Conservation (phyloP, 2,329 filamentous ascomycete species). For the Pseudopyrenochaeta lycopersici region DNA sequence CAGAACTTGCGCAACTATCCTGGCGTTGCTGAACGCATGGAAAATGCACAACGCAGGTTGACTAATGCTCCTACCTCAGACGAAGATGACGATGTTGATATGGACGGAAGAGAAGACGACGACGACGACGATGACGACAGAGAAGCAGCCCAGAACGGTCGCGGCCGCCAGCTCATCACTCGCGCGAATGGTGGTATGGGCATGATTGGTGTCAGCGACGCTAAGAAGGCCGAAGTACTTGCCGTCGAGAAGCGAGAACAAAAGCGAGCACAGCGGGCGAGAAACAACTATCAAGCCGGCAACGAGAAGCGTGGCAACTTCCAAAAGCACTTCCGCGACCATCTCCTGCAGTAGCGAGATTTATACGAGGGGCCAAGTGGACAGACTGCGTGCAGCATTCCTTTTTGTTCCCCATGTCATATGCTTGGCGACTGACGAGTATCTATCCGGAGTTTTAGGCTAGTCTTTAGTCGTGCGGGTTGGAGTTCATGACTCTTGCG, state of each 20-base stretch:
- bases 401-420: neutral
- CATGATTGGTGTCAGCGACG: slow-evolving; percentile 79
- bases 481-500: no score
- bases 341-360: slow-evolving; percentile 57
- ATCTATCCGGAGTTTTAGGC: neutral
- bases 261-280: slow-evolving; percentile 69
- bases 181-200: slow-evolving; percentile 78
- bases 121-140: slow-evolving; percentile 17
- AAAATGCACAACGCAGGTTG: slow-evolving; percentile 72
- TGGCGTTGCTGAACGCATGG: slow-evolving; percentile 76
- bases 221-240: slow-evolving; percentile 74
- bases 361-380: neutral
- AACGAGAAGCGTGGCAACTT: slow-evolving; percentile 78
- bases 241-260: slow-evolving; percentile 74
- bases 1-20: slow-evolving; percentile 92
- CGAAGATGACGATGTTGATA: slow-evolving; percentile 49
- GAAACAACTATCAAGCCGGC: slow-evolving; percentile 69
- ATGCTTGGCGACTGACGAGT: neutral
- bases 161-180: slow-evolving; percentile 58
- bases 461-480: neutral
- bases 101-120: slow-evolving; percentile 30
- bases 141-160: slow-evolving; percentile 28
- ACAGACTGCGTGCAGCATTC: neutral
- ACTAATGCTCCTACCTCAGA: slow-evolving; percentile 55
- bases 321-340: slow-evolving; percentile 78